These are phyloP conservation scores for Madurella fahalii DNA, from an alignment of 2,329 filamentous ascomycete genomes.

Conservation along the genomic window DNA sequence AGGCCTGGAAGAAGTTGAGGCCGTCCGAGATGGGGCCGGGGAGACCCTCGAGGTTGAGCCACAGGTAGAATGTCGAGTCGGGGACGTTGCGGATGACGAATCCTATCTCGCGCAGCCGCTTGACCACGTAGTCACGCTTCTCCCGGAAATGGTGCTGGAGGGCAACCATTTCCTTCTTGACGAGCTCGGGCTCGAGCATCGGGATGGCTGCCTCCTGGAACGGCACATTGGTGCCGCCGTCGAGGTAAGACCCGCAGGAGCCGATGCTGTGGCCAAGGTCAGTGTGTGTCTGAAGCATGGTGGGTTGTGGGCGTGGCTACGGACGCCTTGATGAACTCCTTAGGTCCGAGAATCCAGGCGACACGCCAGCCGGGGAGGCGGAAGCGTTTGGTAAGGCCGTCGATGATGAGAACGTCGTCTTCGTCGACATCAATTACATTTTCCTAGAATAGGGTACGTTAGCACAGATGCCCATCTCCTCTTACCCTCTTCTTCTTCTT, in stretches of 20 bases:
- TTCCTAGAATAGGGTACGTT: conserved; percentile 38
- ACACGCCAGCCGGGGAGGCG: conserved; percentile 94
- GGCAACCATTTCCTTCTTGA: conserved; percentile 81
- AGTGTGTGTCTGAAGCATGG: not conserved
- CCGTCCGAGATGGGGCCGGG: conserved; percentile 85
- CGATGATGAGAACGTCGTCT: conserved; percentile 89
- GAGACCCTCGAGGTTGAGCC: conserved; percentile 61
- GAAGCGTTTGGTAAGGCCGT: conserved; percentile 95
- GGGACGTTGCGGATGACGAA: conserved; percentile 82
- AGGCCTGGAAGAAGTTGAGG: conserved; percentile 94
- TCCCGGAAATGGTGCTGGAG: conserved; percentile 84
- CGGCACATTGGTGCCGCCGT: conserved; percentile 89
- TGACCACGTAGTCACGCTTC: conserved; percentile 89
- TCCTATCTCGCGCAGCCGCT: conserved; percentile 76
- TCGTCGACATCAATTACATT: conserved; percentile 87
- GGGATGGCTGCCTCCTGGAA: conserved; percentile 91
- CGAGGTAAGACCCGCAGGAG: conserved; percentile 88
- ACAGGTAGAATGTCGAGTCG: conserved; percentile 93
- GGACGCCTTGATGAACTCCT: conserved; percentile 87
- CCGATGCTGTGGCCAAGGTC: conserved; percentile 55
- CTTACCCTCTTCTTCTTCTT: no score
- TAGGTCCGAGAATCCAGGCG: conserved; percentile 92
- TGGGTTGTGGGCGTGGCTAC: conserved; percentile 24
- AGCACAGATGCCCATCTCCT: not conserved
- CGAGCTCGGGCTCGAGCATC: conserved; percentile 84